phyloP scores from a whole-genome alignment of 139 green algal genomes.

The Chlamydomonas schloesseri region DNA sequence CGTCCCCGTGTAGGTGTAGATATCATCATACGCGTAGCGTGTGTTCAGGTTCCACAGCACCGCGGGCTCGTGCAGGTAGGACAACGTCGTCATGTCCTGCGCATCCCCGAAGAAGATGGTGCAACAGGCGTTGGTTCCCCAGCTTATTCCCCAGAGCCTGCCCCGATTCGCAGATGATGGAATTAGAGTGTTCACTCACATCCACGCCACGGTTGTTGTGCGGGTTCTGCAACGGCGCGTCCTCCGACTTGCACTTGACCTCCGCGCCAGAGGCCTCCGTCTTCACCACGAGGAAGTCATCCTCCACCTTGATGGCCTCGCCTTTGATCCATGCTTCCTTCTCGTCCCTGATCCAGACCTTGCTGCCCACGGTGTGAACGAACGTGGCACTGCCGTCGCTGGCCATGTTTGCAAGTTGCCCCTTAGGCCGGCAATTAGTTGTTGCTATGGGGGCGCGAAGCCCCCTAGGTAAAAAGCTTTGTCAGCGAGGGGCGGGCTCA shows the following conservation, averaged over 20 bases:
- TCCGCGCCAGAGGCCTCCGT: slow-evolving; percentile 63
- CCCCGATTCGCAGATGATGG: too few species aligned
- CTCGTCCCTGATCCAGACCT: slow-evolving; percentile 82
- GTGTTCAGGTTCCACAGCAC: slow-evolving; percentile 92
- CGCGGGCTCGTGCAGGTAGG: slow-evolving; percentile 97
- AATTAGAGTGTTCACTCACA: slow-evolving; percentile 59
- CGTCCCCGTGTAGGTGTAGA: slow-evolving; percentile 95
- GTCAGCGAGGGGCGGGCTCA: too few species aligned
- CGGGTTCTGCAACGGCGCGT: slow-evolving; percentile 88
- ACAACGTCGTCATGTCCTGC: slow-evolving; percentile 98
- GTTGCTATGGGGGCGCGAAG: not conserved
- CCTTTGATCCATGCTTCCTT: slow-evolving; percentile 83
- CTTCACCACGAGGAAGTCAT: slow-evolving; percentile 62
- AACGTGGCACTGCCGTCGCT: slow-evolving; percentile 28
- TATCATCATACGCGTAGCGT: slow-evolving; percentile 90
- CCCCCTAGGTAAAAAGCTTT: not conserved
- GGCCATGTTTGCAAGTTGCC: not conserved
- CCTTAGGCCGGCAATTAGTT: not conserved
- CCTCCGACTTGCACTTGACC: slow-evolving; percentile 66
- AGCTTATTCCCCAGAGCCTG: too few species aligned
- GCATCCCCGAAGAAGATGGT: not conserved
- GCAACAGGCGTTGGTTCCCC: slow-evolving; percentile 22
- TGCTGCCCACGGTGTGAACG: slow-evolving; percentile 79
- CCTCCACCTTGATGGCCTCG: slow-evolving; percentile 75
- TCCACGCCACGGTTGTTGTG: slow-evolving; percentile 75